These are phyloP conservation scores for Pseudophaeomoniella oleicola DNA, from an alignment of 2,329 filamentous ascomycete genomes.

Conservation along the genomic window DNA sequence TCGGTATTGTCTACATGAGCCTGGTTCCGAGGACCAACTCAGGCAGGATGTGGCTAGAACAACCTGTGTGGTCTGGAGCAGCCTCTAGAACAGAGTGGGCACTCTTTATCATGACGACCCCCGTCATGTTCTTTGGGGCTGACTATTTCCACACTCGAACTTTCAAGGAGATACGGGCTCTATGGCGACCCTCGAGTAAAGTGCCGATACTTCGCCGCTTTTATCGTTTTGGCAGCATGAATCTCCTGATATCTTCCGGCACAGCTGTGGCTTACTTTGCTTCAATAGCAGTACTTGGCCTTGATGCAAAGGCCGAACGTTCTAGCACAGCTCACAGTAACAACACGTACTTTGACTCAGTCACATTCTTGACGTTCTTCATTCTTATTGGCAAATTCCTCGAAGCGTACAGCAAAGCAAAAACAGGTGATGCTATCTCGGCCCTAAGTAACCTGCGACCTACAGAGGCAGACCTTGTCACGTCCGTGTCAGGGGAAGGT, in stretches of 20 bases:
- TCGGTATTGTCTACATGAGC: constrained; percentile 86
- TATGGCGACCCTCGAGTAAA: constrained; percentile 65
- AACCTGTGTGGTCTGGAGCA: constrained; percentile 51
- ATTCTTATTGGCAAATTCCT: constrained; percentile 46
- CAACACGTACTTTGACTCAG: constrained; percentile 68
- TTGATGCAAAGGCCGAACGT: constrained; percentile 32
- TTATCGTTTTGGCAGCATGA: constrained; percentile 94
- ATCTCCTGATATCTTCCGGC: constrained; percentile 78
- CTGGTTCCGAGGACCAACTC: constrained; percentile 48
- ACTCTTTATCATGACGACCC: constrained; percentile 67
- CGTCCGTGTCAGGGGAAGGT: constrained; percentile 5
- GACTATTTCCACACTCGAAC: constrained; percentile 72
- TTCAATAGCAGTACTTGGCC: constrained; percentile 64
- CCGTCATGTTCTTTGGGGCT: constrained; percentile 74
- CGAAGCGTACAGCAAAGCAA: constrained; percentile 84
- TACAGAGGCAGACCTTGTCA: constrained; percentile 58
- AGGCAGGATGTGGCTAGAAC: constrained; percentile 52
- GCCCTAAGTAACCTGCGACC: constrained; percentile 66
- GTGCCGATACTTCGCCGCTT: constrained; percentile 62
- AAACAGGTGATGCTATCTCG: constrained; percentile 73
- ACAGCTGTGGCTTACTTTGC: constrained; percentile 79
- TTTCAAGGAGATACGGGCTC: constrained; percentile 58
- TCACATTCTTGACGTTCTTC: constrained; percentile 83
- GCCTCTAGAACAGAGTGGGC: constrained; percentile 66
- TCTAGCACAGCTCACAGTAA: constrained; percentile 33